phyloP scores from a whole-genome alignment of 2,329 filamentous ascomycete species.

The Xylariaceae sp. region DNA sequence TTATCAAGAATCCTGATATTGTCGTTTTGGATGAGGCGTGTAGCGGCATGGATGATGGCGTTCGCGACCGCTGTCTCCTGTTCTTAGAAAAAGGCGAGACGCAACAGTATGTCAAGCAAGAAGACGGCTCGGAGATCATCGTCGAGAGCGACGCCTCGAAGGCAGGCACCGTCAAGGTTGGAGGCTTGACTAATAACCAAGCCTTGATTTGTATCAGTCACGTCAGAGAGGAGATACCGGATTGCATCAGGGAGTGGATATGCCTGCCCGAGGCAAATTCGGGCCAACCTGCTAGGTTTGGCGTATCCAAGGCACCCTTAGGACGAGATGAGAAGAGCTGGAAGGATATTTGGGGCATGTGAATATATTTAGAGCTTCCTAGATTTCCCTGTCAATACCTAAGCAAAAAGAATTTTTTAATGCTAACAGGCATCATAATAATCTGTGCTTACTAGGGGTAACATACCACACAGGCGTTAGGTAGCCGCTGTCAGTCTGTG shows the following conservation, averaged over 20 bases:
- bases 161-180: conserved; percentile 52
- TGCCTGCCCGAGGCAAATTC: conserved; percentile 78
- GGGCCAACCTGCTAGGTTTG: conserved; percentile 62
- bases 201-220: conserved; percentile 93
- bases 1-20: conserved; percentile 79
- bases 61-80: conserved; percentile 83
- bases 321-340: conserved; percentile 60
- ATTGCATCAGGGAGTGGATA: conserved; percentile 80
- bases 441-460: too few species aligned
- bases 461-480: too few species aligned
- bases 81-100: conserved; percentile 72
- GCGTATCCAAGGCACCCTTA: conserved; percentile 64
- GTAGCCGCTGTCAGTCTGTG: too few species aligned
- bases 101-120: conserved; percentile 44
- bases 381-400: not conserved
- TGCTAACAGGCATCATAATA: too few species aligned
- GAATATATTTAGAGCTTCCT: not conserved
- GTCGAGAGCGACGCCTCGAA: conserved; percentile 51
- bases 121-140: conserved; percentile 38
- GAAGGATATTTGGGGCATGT: conserved; percentile 65
- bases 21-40: conserved; percentile 88
- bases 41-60: conserved; percentile 77
- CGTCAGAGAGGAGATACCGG: conserved; percentile 85
- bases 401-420: too few species aligned
- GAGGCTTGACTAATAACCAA: conserved; percentile 69